Evolutionary conservation across 306 rosid species (phyloP), one percentile per base, ranked within the genome.

Genomic region (Gleditsia sinensis): DNA sequence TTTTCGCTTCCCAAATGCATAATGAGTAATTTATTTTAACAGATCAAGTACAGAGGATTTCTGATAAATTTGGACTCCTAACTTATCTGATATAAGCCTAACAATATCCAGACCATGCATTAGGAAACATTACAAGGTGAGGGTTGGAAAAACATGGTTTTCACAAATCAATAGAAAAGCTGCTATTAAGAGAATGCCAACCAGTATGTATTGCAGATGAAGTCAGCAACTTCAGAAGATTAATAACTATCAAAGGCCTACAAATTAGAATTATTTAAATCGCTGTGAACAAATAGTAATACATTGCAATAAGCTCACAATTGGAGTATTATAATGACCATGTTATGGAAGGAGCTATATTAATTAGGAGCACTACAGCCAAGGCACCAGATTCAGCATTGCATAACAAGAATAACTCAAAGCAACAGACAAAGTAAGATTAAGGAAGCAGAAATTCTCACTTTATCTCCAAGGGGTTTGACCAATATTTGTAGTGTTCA

Each of bases 391-490:
- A 50, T 58, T 74, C 60, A 48, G 58, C 50, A 64, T 54, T 28
- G 57, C 40, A 25, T 50, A 33, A n/a, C 48, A 33, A 55, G 13
- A 27, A 62, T 55, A 32, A 62, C 32, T 76, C 27, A 53, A 54
- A 61, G 58, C 61, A 66, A 77, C 63, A n/a, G 61, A 64, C 34
- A 77, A 68, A 48, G 65, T 9, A 48, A 42, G 58, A 64, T 30
- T 27, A 58, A 42, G 28, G 62, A 43, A 58, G 28, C 8, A 40
- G 59, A 53, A 78, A 45, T 46, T 17, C 90, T 89, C 57, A 92
- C 97, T 89, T 92, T 17, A 91, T 83, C 83, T 92, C 97, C 90
- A 92, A 65, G 10, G 97, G 97, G 74, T 92, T 92, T 34, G 96
- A 92, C 97, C 97, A 92, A 72, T 88, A 86, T 69, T 82, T 92